phyloP scores from a whole-genome alignment of 352 stramenopile species.

The Globisporangium takayamanum region DNA sequence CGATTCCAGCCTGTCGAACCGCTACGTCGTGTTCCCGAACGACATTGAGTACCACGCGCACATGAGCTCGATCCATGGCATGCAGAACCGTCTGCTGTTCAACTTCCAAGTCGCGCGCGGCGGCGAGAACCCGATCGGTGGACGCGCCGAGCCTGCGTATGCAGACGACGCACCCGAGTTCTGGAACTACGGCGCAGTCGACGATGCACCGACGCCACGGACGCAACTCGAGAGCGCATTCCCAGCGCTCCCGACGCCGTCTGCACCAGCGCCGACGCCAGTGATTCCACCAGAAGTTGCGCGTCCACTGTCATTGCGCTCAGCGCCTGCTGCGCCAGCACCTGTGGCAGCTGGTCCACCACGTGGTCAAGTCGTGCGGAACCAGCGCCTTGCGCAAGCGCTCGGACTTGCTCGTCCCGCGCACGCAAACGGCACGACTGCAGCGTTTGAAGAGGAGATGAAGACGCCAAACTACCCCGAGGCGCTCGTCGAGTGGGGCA shows the following conservation, averaged over 20 bases:
- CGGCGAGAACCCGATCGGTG: constrained; percentile 50
- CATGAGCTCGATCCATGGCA: constrained; percentile 72
- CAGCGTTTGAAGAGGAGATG: constrained; percentile 73
- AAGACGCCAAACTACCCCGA: constrained; percentile 57
- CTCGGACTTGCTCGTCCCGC: constrained; percentile 46
- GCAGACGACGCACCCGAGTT: constrained; percentile 42
- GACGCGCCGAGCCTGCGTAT: constrained; percentile 14
- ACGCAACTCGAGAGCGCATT: constrained; percentile 52
- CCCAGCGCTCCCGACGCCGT: constrained; percentile 45
- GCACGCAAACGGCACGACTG: constrained; percentile 23
- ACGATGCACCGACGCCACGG: constrained; percentile 20
- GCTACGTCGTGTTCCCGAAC: constrained; percentile 84
- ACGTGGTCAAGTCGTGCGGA: constrained; percentile 50
- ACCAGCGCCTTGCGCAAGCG: constrained; percentile 58
- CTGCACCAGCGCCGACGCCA: constrained; percentile 28
- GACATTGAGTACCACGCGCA: constrained; percentile 85
- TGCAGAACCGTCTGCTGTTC: constrained; percentile 62
- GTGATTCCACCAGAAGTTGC: constrained; percentile 38
- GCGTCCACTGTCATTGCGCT: constrained; percentile 18
- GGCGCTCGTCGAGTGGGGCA: constrained; percentile 64
- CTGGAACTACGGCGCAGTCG: constrained; percentile 45
- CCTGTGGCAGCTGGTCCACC: constrained; percentile 25
- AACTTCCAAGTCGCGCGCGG: constrained; percentile 67
- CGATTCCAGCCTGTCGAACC: constrained; percentile 54
- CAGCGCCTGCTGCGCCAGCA: constrained; percentile 12